Conservation (phyloP, 306 rosid species). For the Castanea crenata region DNA sequence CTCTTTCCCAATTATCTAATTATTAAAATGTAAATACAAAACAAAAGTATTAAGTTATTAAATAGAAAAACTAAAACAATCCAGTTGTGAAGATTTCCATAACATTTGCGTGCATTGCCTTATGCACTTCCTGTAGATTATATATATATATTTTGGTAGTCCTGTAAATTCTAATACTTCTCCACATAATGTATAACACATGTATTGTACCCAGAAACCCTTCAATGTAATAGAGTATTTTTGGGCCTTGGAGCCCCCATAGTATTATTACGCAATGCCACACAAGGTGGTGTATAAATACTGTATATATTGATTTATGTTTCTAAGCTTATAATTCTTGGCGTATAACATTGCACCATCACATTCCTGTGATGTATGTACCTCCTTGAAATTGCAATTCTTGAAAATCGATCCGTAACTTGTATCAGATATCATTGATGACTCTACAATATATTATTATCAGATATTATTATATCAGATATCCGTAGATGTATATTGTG, state of each 20-base stretch:
- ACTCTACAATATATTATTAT: too few species aligned
- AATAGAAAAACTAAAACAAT: slow-evolving; percentile 69
- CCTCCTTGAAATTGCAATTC: slow-evolving; percentile 56
- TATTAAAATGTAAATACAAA: not conserved
- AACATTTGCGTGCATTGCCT: slow-evolving; percentile 78
- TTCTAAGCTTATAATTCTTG: slow-evolving; percentile 47
- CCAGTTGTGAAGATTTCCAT: slow-evolving; percentile 66
- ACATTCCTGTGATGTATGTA: slow-evolving; percentile 39
- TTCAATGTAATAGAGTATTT: slow-evolving; percentile 43
- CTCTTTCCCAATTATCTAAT: not conserved
- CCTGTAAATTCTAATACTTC: slow-evolving; percentile 57
- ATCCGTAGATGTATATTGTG: too few species aligned
- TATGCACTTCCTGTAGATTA: slow-evolving; percentile 62
- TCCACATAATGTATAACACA: slow-evolving; percentile 76
- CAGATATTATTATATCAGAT: too few species aligned
- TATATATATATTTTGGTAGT: not conserved
- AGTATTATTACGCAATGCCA: slow-evolving; percentile 13
- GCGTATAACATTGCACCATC: slow-evolving; percentile 52
- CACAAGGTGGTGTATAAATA: slow-evolving; percentile 64
- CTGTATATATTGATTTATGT: slow-evolving; percentile 57
- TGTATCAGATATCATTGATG: slow-evolving; percentile 61
- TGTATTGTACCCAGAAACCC: slow-evolving; percentile 71
- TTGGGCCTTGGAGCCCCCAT: slow-evolving; percentile 34
- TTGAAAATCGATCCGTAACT: slow-evolving; percentile 63
- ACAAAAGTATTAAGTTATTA: too few species aligned